Conservation (phyloP, 495 filamentous ascomycete genomes). For the Echria macrotheca region DNA sequence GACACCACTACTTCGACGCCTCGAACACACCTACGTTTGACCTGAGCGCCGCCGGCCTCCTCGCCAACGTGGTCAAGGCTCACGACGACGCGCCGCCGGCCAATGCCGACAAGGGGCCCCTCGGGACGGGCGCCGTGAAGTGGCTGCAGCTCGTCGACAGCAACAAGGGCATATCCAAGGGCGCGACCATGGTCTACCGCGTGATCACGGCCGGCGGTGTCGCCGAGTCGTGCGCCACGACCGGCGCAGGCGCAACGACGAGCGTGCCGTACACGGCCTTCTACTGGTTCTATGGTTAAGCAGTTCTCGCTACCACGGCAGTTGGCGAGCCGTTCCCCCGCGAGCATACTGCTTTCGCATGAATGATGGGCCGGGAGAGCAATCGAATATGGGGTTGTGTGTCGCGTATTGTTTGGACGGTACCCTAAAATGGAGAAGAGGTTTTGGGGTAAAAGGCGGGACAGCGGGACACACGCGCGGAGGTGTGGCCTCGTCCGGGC, state of each 20-base stretch:
- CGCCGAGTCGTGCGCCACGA: slow-evolving; percentile 42
- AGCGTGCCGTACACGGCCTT: slow-evolving; percentile 60
- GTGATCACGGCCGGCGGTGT: slow-evolving; percentile 62
- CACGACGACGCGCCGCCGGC: slow-evolving; percentile 47
- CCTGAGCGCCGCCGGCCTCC: slow-evolving; percentile 32
- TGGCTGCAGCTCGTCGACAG: slow-evolving; percentile 57
- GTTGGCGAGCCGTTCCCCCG: no score
- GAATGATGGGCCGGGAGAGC: no score
- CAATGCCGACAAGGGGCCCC: slow-evolving; percentile 37
- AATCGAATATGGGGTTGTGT: no score
- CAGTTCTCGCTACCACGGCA: neutral
- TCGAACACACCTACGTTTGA: slow-evolving; percentile 52
- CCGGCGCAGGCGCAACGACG: slow-evolving; percentile 32
- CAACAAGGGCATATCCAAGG: slow-evolving; percentile 39
- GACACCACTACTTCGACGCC: slow-evolving; percentile 61
- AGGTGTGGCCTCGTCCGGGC: no score
- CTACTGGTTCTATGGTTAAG: slow-evolving; percentile 62
- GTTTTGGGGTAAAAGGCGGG: no score
- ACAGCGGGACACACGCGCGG: no score
- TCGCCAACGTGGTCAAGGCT: slow-evolving; percentile 42
- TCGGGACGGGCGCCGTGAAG: slow-evolving; percentile 49
- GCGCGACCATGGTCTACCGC: slow-evolving; percentile 55
- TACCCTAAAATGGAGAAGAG: no score
- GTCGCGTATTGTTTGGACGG: no score
- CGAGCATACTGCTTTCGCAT: no score